Evolutionary conservation across 768 basidiomycete genomes (phyloP), one percentile per base, ranked within the genome.

Genomic region (Amyloporia xantha): DNA sequence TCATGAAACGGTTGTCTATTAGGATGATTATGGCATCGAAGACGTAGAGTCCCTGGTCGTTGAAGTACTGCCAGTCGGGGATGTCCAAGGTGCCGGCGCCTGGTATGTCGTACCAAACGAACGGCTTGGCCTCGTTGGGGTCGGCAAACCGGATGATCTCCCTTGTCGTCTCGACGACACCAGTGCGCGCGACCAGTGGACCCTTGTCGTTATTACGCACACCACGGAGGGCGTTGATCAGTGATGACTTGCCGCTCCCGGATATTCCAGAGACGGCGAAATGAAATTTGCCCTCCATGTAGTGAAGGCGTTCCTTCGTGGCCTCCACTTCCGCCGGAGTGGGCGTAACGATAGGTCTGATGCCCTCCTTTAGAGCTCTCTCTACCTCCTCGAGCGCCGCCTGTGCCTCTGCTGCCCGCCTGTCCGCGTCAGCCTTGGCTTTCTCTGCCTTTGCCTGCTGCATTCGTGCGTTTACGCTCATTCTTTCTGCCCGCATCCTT

Each of bases 51-150:
- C 44, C 44, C 26, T 45, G 44, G 33, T 45, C 44, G 30, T 17
- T 45, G 44, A 45, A 45, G 30, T 45, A 45, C 7, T 15, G 10
- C 44, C 28, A 45, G n/a, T 45, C 30, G 27, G 44, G 44, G n/a
- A 45, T 33, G 24, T 12, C n/a, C 4, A 36, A 20, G 4, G 44
- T 45, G n/a, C n/a, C n/a, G n/a, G n/a, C n/a, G n/a, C n/a, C 12
- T 26, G 42, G 42, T 3, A 44, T 27, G 24, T 44, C 42, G 42
- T 44, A 44, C 42, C 42, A 44, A 15, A 27, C 24, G 27, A 44
- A 20, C 17, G 5, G 42, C 12, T 27, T n/a, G 4, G 25, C 26
- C 6, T n/a, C 4, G 15, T 19, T 27, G 4, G 25, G 23, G 17
- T 44, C 42, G 23, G 42, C 21, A 28, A 26, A 44, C 19, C 44